These are phyloP conservation scores for Byssoonygena ceratinophila DNA, from an alignment of 2,329 filamentous ascomycete genomes.

Conservation along the genomic window DNA sequence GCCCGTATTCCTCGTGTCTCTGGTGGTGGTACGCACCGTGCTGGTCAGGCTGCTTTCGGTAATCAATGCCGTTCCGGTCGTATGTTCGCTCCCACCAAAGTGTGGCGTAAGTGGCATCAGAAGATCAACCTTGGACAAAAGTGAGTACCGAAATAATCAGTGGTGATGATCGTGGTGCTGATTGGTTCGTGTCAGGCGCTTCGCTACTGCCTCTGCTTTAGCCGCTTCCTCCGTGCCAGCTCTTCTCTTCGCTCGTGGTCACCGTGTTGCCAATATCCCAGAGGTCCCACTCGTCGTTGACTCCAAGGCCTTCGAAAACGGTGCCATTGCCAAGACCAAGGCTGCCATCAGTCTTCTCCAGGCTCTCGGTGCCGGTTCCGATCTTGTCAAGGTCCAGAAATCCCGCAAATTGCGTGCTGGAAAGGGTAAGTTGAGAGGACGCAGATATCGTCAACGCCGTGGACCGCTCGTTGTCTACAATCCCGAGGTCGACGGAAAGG, in stretches of 20 bases:
- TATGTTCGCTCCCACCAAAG: slow-evolving; percentile 99
- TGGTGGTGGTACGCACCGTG: slow-evolving; percentile 99
- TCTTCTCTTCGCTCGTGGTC: slow-evolving; percentile 91
- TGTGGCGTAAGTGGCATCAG: slow-evolving; percentile 99
- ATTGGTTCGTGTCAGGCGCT: slow-evolving; percentile 49
- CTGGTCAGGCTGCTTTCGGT: slow-evolving; percentile 99
- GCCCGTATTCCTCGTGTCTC: slow-evolving; percentile 99
- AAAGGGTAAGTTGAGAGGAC: slow-evolving; percentile 97
- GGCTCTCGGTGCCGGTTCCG: slow-evolving; percentile 77
- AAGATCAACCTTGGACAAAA: slow-evolving; percentile 99
- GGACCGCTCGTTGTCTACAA: slow-evolving; percentile 97
- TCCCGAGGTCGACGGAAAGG: slow-evolving; percentile 87
- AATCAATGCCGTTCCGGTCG: slow-evolving; percentile 99
- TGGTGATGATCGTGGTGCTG: slow-evolving; percentile 11
- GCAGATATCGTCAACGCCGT: slow-evolving; percentile 93
- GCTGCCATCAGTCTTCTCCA: slow-evolving; percentile 77
- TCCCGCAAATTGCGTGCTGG: slow-evolving; percentile 96
- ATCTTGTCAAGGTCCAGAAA: slow-evolving; percentile 90
- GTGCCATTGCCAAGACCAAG: slow-evolving; percentile 75
- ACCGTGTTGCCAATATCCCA: slow-evolving; percentile 82
- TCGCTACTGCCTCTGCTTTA: slow-evolving; percentile 93
- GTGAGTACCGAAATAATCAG: slow-evolving; percentile 36
- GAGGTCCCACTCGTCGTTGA: slow-evolving; percentile 97
- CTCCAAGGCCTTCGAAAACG: slow-evolving; percentile 74
- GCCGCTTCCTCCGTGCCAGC: slow-evolving; percentile 91